phyloP scores from a whole-genome alignment of 805 yeast genomes.

The Candida loeiensis region DNA sequence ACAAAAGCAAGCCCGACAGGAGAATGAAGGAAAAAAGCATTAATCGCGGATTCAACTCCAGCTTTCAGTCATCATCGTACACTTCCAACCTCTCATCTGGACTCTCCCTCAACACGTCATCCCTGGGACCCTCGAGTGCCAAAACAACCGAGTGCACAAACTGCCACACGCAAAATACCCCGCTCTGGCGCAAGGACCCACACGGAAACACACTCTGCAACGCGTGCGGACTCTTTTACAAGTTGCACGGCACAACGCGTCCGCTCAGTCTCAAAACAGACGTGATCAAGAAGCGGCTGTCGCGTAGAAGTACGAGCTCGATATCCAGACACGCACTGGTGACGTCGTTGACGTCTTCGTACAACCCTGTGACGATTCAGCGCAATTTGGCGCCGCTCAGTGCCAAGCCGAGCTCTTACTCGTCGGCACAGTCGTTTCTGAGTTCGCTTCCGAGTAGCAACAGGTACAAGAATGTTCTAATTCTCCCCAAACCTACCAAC shows the following conservation, averaged over 20 bases:
- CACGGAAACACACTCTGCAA: slow-evolving; percentile 59
- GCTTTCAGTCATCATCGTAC: not conserved
- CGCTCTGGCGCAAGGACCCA: slow-evolving; percentile 60
- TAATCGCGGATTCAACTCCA: too few species aligned
- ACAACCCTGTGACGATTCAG: slow-evolving; percentile 3
- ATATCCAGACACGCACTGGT: slow-evolving; percentile 7
- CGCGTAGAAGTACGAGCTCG: slow-evolving; percentile 28
- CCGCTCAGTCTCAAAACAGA: slow-evolving; percentile 57
- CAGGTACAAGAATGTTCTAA: slow-evolving; percentile 37
- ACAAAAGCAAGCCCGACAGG: not conserved
- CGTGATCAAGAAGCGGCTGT: slow-evolving; percentile 53
- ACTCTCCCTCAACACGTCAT: too few species aligned
- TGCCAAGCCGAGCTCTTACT: slow-evolving; percentile 5
- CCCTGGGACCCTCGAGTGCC: slow-evolving; percentile 17
- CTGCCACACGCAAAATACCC: slow-evolving; percentile 58
- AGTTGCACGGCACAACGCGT: slow-evolving; percentile 59
- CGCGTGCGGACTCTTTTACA: slow-evolving; percentile 61
- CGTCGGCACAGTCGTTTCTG: not conserved
- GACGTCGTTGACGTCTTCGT: slow-evolving; percentile 1
- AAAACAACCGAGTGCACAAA: slow-evolving; percentile 47
- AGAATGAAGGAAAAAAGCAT: too few species aligned
- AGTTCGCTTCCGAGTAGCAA: slow-evolving; percentile 6
- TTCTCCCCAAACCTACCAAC: slow-evolving; percentile 36
- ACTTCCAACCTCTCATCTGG: not conserved
- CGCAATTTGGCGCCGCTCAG: slow-evolving; percentile 7